Evolutionary conservation across 2,329 filamentous ascomycete genomes (phyloP).

Genomic region (Paraconiothyrium brasiliense): DNA sequence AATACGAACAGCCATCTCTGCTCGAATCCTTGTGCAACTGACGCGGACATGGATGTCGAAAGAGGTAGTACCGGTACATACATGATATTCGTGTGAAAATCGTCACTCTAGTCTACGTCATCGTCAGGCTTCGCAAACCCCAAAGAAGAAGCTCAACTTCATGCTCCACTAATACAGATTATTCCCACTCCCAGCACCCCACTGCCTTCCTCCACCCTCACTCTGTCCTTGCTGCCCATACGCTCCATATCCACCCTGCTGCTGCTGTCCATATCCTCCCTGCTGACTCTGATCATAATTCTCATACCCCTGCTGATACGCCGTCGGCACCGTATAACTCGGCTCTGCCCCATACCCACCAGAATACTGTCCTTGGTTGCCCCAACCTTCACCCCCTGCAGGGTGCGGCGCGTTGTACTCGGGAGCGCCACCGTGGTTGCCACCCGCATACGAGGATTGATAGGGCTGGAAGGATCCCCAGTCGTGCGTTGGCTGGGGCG

Average conservation of each 20-base stretch:
- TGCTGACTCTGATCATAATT: slow-evolving; percentile 27
- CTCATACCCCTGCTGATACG: slow-evolving; percentile 51
- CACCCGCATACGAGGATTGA: slow-evolving; percentile 43
- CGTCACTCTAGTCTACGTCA: background rate
- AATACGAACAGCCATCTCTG: slow-evolving; percentile 28
- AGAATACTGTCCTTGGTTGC: slow-evolving; percentile 38
- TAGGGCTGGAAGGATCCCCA: slow-evolving; percentile 48
- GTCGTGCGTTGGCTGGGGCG: slow-evolving; percentile 36
- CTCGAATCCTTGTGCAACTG: slow-evolving; percentile 18
- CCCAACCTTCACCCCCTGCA: slow-evolving; percentile 31
- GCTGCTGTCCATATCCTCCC: slow-evolving; percentile 29
- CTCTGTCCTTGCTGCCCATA: slow-evolving; percentile 29
- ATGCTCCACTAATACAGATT: background rate
- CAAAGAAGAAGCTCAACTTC: background rate
- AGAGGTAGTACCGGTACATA: background rate
- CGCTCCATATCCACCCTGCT: slow-evolving; percentile 27
- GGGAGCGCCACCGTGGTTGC: slow-evolving; percentile 27
- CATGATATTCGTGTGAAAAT: background rate
- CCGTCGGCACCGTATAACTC: slow-evolving; percentile 44
- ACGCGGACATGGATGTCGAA: background rate
- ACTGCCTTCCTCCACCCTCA: slow-evolving; percentile 37
- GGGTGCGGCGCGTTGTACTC: slow-evolving; percentile 37
- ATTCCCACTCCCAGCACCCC: slow-evolving; percentile 43
- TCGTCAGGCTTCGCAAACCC: background rate
- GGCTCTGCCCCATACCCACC: slow-evolving; percentile 46